These are phyloP conservation scores for Cyathus pygmaeus DNA, from an alignment of 1,284 basidiomycete genomes.

Conservation along the genomic window DNA sequence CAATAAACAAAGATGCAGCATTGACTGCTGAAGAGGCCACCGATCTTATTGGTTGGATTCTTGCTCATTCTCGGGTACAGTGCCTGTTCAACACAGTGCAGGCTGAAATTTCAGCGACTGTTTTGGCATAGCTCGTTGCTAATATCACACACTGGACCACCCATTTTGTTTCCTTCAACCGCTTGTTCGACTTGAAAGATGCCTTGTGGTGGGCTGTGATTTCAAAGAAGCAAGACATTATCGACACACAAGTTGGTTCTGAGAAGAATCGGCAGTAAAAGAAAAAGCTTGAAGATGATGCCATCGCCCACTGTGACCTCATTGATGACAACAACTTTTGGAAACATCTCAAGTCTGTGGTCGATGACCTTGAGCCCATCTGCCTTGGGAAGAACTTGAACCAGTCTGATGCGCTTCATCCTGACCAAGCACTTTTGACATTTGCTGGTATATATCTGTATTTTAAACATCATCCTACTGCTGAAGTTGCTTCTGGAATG, in stretches of 20 bases:
- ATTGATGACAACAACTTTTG: conserved; percentile 31
- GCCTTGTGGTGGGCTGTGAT: conserved; percentile 24
- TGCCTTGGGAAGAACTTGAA: conserved; percentile 36
- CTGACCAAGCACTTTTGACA: conserved; percentile 34
- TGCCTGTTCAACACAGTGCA: conserved; percentile 31
- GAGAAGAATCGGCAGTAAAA: conserved; percentile 25
- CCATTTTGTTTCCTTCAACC: conserved; percentile 32
- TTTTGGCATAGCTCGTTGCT: conserved; percentile 30
- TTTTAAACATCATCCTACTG: conserved; percentile 30
- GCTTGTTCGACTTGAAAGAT: conserved; percentile 21
- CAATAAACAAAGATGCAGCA: no score
- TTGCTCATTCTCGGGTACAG: conserved; percentile 8
- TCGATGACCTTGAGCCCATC: conserved; percentile 41
- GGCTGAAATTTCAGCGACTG: conserved; percentile 13
- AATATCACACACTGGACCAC: conserved; percentile 39
- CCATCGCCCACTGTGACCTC: conserved; percentile 14
- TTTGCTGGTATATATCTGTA: conserved; percentile 36
- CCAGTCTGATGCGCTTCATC: conserved; percentile 29
- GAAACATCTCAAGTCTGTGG: conserved; percentile 22
- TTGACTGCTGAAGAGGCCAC: no score
- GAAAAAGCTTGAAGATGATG: conserved; percentile 19
- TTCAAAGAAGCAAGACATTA: conserved; percentile 22
- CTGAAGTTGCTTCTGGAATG: conserved; percentile 24
- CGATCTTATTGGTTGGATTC: no score
- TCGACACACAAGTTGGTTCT: conserved; percentile 31